Conservation (phyloP, 768 basidiomycete species). For the Amanita rubescens region DNA sequence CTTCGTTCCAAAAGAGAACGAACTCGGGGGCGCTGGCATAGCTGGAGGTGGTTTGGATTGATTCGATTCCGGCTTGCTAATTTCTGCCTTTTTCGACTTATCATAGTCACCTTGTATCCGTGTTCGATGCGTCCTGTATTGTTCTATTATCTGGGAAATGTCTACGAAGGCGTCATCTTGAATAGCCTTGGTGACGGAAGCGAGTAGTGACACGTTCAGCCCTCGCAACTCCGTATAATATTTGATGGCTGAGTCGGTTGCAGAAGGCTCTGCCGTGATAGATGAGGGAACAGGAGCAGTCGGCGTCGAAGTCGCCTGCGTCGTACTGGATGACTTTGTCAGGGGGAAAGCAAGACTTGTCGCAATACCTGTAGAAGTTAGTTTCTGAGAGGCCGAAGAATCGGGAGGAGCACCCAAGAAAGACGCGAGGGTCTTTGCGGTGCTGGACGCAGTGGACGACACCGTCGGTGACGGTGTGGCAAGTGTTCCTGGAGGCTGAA, state of each 20-base stretch:
- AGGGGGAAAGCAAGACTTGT: slow-evolving; percentile 2
- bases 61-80: slow-evolving; percentile 2
- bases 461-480: slow-evolving; percentile 11
- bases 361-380: neutral
- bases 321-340: neutral
- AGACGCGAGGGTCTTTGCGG: slow-evolving; percentile 47
- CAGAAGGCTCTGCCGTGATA: slow-evolving; percentile 17
- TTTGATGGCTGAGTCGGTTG: slow-evolving; percentile 29
- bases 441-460: slow-evolving; percentile 30
- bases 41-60: slow-evolving; percentile 11
- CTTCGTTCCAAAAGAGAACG: slow-evolving; percentile 10
- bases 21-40: slow-evolving; percentile 31
- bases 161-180: slow-evolving; percentile 69
- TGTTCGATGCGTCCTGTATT: slow-evolving; percentile 50
- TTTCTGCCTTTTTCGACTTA: slow-evolving; percentile 13
- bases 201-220: slow-evolving; percentile 59
- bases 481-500: slow-evolving; percentile 7
- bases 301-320: neutral
- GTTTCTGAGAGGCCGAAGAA: slow-evolving; percentile 7
- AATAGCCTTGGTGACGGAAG: slow-evolving; percentile 49
- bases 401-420: slow-evolving; percentile 25
- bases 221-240: slow-evolving; percentile 71
- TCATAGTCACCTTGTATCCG: slow-evolving; percentile 54
- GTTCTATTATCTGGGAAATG: slow-evolving; percentile 44
- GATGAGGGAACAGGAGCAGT: neutral